Percentiles rank a stretch among this genome's conserved stretches.
These are phyloP conservation scores for Agrostemma githago DNA, from an alignment of 148 eudicot genomes.

Conservation along the genomic window DNA sequence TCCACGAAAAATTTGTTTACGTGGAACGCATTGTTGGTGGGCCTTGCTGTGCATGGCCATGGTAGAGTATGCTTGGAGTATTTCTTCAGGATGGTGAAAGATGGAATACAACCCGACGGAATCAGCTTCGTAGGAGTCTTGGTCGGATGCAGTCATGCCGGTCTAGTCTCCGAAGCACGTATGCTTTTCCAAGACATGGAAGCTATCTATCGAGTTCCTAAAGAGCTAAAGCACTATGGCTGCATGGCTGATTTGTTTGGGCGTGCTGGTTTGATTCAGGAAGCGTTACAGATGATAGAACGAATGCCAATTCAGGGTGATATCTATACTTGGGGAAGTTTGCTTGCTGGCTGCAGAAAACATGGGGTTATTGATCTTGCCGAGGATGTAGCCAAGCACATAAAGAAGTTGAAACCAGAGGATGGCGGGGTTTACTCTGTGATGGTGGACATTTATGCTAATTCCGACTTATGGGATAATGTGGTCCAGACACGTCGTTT, in stretches of 20 bases:
- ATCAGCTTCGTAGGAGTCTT: conserved; percentile 65
- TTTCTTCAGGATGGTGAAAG: conserved; percentile 52
- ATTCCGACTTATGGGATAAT: conserved; percentile 69
- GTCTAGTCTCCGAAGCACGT: conserved; percentile 57
- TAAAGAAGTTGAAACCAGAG: conserved; percentile 55
- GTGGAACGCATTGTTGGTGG: conserved; percentile 77
- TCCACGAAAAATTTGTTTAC: conserved; percentile 50
- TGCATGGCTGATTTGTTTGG: conserved; percentile 85
- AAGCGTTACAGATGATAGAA: conserved; percentile 65
- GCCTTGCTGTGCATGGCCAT: conserved; percentile 73
- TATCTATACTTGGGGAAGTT: conserved; percentile 70
- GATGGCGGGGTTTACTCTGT: conserved; percentile 77
- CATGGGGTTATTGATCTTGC: conserved; percentile 68
- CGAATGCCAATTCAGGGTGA: conserved; percentile 67
- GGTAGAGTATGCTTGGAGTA: conserved; percentile 48
- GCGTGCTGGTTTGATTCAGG: conserved; percentile 65
- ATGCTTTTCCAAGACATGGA: conserved; percentile 52
- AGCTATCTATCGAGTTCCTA: conserved; percentile 38
- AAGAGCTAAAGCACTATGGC: conserved; percentile 80
- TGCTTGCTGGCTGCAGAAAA: conserved; percentile 74
- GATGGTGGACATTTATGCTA: conserved; percentile 68
- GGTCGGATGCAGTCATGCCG: conserved; percentile 81
- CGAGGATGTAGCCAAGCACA: conserved; percentile 53
- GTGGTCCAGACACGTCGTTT: conserved; percentile 46
- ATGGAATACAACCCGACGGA: conserved; percentile 57